A percentile compares a stretch with the other conserved stretches of the same genome.
Conservation (phyloP, 106 monocot genomes). For the Platanthera zijinensis region DNA sequence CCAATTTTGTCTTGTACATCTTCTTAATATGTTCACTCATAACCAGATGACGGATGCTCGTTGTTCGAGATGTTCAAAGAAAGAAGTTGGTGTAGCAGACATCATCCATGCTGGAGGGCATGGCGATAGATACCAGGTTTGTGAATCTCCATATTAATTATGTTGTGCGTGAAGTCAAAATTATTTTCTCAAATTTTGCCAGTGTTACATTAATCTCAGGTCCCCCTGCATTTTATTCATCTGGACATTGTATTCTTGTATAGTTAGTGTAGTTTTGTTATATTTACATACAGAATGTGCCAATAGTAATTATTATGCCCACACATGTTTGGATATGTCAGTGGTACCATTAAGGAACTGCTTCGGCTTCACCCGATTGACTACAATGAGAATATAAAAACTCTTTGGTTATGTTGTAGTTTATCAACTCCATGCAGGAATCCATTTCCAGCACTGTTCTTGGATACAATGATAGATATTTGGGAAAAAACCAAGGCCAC, state of each 20-base stretch:
- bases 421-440: too few species aligned
- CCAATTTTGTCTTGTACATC: neutral
- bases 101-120: slow-evolving; percentile 87
- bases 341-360: too few species aligned
- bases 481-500: too few species aligned
- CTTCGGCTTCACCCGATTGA: too few species aligned
- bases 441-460: too few species aligned
- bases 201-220: neutral
- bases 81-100: slow-evolving; percentile 80
- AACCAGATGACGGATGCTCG: slow-evolving; percentile 92
- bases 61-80: slow-evolving; percentile 75
- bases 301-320: neutral
- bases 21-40: slow-evolving; percentile 1
- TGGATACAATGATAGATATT: too few species aligned
- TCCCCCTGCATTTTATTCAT: neutral
- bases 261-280: neutral
- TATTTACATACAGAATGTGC: neutral
- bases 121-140: slow-evolving; percentile 89
- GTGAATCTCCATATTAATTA: neutral
- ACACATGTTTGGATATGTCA: too few species aligned
- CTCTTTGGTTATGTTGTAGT: too few species aligned
- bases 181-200: neutral
- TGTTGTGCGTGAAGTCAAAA: neutral
- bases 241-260: neutral
- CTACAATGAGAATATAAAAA: too few species aligned